A percentile compares a stretch with the other conserved stretches of the same genome.
Evolutionary conservation across 164 flowering plant genomes (phyloP).

Genomic region (Nymphaea thermarum): DNA sequence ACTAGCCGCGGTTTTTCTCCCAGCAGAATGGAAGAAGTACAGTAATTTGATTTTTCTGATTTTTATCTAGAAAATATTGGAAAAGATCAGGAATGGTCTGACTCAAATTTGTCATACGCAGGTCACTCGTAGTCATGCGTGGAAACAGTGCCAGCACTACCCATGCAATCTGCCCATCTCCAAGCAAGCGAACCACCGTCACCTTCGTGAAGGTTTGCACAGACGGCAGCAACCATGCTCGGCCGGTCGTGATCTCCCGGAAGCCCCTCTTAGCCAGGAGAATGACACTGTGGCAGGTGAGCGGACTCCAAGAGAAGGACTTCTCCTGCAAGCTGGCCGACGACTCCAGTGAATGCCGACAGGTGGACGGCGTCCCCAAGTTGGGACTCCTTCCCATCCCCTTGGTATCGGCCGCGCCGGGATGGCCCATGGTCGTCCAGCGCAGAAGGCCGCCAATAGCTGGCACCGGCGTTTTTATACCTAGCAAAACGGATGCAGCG

Average conservation of each 20-base stretch:
- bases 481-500: neutral
- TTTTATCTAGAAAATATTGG: no score
- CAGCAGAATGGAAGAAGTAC: no score
- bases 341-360: neutral
- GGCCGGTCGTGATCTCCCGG: neutral
- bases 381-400: neutral
- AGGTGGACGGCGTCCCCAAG: neutral
- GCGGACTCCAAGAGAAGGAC: neutral
- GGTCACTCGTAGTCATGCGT: slow-evolving; percentile 86
- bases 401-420: neutral
- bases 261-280: neutral
- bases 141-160: slow-evolving; percentile 74
- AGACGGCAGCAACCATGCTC: slow-evolving; percentile 21
- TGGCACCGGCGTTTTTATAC: neutral
- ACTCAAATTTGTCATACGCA: slow-evolving; percentile 16
- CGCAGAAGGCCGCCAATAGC: neutral
- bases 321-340: neutral
- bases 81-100: neutral
- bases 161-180: slow-evolving; percentile 74
- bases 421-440: neutral
- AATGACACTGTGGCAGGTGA: neutral
- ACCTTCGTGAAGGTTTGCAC: slow-evolving; percentile 68
- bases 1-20: neutral
- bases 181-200: slow-evolving; percentile 55
- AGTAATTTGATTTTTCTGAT: no score